Evolutionary conservation across 1,284 basidiomycete species (phyloP), one percentile per base, ranked within the genome.

Genomic region (Kwoniella shivajii): DNA sequence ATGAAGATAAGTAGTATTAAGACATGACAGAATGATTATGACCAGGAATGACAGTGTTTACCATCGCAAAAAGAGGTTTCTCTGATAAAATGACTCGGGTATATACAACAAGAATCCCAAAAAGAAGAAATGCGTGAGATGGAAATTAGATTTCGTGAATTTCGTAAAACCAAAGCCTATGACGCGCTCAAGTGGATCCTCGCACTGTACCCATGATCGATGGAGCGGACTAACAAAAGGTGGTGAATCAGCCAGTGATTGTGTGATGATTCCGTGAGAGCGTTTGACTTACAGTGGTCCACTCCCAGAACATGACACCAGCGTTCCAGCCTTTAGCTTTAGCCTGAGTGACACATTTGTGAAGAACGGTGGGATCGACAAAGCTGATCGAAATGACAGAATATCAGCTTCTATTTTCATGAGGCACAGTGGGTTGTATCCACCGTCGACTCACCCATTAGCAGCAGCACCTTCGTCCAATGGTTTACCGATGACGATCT

Each of bases 261-360:
- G 20, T 6, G 10, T 7, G 20, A 29, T 5, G 26, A 20, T 18
- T 30, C 3, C 20, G 18, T 26, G n/a, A 34, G 30, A 13, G 37
- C 3, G 26, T 6, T 18, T 5, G 27, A 65, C 67, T 61, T 47
- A 69, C 67, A 2, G 42, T 31, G 6, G 56, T 63, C 69, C 72
- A 78, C 57, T 79, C 73, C 78, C 78, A 79, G 60, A 73, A 78
- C 77, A 78, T 78, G 52, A 79, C 69, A 26, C 77, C 76, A 0
- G 62, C 75, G 46, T 75, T 75, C 76, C 77, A 78, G 0, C 75
- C 74, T 38, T 68, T 59, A 3, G 26, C 46, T 48, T 68, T 60
- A 2, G 76, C 77, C 51, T 72, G 62, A 9, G 48, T 47, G 13
- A 75, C 69, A 57, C 75, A 77, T 7, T 43, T 42, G 10, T 56